Evolutionary conservation across 1,284 basidiomycete genomes (phyloP), one percentile per base, ranked within the genome.

Genomic region (Inonotus obliquus): DNA sequence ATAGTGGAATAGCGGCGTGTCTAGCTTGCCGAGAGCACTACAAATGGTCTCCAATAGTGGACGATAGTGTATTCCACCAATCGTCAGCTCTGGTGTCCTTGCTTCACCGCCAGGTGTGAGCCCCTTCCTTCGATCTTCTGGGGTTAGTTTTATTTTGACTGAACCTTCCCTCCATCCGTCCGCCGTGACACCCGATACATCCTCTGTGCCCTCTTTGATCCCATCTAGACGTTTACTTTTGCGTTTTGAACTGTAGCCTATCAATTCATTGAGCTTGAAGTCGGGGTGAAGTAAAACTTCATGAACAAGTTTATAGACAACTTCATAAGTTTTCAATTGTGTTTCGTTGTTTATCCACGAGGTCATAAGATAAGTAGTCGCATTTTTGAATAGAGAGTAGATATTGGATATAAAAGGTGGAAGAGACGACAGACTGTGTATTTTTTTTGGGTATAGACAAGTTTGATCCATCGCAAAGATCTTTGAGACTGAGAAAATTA

Each of bases 231-330:
- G 32, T n/a, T 9, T 21, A 19, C 25, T 32, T 54, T 54, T 32
- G 19, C n/a, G 27, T 25, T 21, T 54, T 6, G 53, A 5, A 4
- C 7, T 37, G 53, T n/a, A 54, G 27, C 21, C 29, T n/a, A 4
- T 4, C 32, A 58, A 38, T 4, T 49, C 57, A 4, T 48, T 27
- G 10, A 48, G 14, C 6, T 29, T 48, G 56, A 58, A 58, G 44
- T 35, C 56, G 35, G 41, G 60, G 75, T 70, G 23, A 73, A 65
- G n/a, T 69, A 74, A 37, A 3, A 75, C 70, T 51, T 69, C 61
- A 19, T 72, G 27, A 0, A 74, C 69, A 2, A 76, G 66, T 0
- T 41, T 21, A 53, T 74, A 63, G 17, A 70, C 44, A 2, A 72
- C 68, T n/a, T 32, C 51, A 1, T 66, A 4, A 9, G 71, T 69